Evolutionary conservation across 1,139 yeast genomes (phyloP).

Genomic region (Pichia sp.): DNA sequence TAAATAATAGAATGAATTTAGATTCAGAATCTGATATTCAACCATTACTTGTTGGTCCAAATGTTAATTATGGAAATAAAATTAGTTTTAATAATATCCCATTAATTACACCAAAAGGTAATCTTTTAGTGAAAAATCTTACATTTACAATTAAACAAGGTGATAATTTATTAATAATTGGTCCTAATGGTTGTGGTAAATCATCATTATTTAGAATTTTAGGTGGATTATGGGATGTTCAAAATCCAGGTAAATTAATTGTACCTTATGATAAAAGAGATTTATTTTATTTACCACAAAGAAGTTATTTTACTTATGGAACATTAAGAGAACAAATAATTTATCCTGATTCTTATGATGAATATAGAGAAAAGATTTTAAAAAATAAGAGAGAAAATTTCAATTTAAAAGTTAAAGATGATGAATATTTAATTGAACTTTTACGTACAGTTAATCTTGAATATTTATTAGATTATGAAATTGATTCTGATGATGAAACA

Average conservation of each 20-base stretch:
- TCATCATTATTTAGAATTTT: constrained; percentile 84
- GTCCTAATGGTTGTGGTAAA: constrained; percentile 95
- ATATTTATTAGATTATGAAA: constrained; percentile 37
- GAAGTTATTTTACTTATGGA: constrained; percentile 77
- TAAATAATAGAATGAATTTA: constrained; percentile 8
- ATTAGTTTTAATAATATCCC: constrained; percentile 72
- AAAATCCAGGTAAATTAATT: constrained; percentile 50
- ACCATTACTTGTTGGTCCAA: constrained; percentile 30
- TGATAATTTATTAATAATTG: constrained; percentile 81
- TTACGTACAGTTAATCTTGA: constrained; percentile 54
- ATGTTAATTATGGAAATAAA: constrained; percentile 43
- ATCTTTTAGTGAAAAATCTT: constrained; percentile 60
- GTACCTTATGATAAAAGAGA: constrained; percentile 61
- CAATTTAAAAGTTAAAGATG: constrained; percentile 38
- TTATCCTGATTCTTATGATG: constrained; percentile 69
- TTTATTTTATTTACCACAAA: constrained; percentile 86
- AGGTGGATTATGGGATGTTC: constrained; percentile 91
- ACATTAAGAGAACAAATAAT: constrained; percentile 82
- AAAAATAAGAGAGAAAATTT: constrained; percentile 8
- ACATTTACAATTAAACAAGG: constrained; percentile 73
- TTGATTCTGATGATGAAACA: constrained; percentile 11
- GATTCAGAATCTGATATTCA: background rate
- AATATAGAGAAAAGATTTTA: constrained; percentile 40
- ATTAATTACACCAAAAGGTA: constrained; percentile 79
- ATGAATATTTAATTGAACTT: constrained; percentile 57